Evolutionary conservation across 129 eudicot genomes (phyloP).

Genomic region (Flaveria brownii): DNA sequence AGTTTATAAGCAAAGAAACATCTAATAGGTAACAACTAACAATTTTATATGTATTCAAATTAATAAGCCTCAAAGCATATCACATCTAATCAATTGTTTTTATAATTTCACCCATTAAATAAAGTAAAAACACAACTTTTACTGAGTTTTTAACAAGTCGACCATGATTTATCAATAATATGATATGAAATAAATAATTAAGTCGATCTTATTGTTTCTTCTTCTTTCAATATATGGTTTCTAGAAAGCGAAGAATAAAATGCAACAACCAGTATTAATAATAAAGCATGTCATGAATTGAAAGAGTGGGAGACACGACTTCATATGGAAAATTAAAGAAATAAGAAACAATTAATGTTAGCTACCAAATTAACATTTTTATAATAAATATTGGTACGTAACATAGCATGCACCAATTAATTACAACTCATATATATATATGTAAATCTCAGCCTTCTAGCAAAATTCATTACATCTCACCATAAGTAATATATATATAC

Average conservation of each 20-base stretch:
- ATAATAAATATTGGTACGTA: slow-evolving; percentile 28
- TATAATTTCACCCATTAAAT: too few relatives aligned
- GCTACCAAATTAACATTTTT: slow-evolving; percentile 32
- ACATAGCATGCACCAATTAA: slow-evolving; percentile 34
- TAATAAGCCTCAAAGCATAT: too few relatives aligned
- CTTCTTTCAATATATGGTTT: neutral
- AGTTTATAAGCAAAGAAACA: too few relatives aligned
- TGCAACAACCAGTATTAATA: slow-evolving; percentile 35
- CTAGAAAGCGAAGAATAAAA: slow-evolving; percentile 25
- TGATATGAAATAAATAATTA: neutral
- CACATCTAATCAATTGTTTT: too few relatives aligned
- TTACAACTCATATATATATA: slow-evolving; percentile 25
- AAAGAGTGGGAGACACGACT: slow-evolving; percentile 44
- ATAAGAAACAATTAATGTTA: slow-evolving; percentile 26
- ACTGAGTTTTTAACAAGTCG: neutral
- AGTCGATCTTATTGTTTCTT: neutral
- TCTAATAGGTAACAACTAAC: too few relatives aligned
- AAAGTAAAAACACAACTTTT: neutral
- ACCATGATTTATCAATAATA: neutral
- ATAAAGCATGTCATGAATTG: slow-evolving; percentile 13
- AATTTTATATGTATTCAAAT: too few relatives aligned
- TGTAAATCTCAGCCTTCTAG: neutral
- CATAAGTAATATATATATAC: neutral
- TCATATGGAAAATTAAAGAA: slow-evolving; percentile 18
- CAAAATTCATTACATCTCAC: neutral